Evolutionary conservation across 1,139 yeast genomes (phyloP).

Genomic region (Taphrina pruni): DNA sequence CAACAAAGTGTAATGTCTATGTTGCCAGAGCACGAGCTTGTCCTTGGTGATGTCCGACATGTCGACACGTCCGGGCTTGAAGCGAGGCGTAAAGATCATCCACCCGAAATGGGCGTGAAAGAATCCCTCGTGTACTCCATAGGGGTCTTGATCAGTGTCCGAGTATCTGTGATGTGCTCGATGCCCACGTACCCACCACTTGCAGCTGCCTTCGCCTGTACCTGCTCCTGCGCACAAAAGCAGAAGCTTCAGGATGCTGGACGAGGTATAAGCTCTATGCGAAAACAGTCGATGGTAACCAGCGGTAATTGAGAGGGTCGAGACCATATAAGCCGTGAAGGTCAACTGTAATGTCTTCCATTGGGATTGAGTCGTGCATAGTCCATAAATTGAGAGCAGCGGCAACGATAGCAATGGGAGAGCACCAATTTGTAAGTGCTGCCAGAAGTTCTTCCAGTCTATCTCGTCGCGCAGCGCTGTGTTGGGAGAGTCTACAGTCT

Average conservation of each 20-base stretch:
- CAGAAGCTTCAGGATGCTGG: constrained; percentile 69
- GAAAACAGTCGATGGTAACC: constrained; percentile 89
- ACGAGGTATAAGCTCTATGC: constrained; percentile 84
- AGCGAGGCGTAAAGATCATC: constrained; percentile 94
- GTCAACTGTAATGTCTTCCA: constrained; percentile 67
- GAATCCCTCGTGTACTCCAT: constrained; percentile 93
- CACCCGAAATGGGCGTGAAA: constrained; percentile 97
- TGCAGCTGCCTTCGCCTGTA: constrained; percentile 93
- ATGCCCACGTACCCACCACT: constrained; percentile 99
- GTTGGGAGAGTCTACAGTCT: neutral
- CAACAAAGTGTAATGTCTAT: constrained; percentile 78
- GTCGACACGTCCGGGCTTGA: constrained; percentile 93
- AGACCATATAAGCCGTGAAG: constrained; percentile 64
- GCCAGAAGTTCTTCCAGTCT: constrained; percentile 14
- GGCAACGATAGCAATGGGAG: constrained; percentile 57
- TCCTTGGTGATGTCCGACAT: constrained; percentile 88
- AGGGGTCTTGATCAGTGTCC: constrained; percentile 95
- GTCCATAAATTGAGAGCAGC: constrained; percentile 61
- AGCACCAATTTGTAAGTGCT: constrained; percentile 33
- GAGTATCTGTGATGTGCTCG: constrained; percentile 97
- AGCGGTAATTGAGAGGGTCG: constrained; percentile 92
- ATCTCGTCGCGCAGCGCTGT: constrained; percentile 21
- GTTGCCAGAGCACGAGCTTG: constrained; percentile 90
- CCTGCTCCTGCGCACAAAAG: constrained; percentile 91
- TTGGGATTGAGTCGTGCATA: constrained; percentile 64